Base-by-base conservation (phyloP, 1,284 basidiomycete genomes). In the Sanghuangporus sanghuang region DNA sequence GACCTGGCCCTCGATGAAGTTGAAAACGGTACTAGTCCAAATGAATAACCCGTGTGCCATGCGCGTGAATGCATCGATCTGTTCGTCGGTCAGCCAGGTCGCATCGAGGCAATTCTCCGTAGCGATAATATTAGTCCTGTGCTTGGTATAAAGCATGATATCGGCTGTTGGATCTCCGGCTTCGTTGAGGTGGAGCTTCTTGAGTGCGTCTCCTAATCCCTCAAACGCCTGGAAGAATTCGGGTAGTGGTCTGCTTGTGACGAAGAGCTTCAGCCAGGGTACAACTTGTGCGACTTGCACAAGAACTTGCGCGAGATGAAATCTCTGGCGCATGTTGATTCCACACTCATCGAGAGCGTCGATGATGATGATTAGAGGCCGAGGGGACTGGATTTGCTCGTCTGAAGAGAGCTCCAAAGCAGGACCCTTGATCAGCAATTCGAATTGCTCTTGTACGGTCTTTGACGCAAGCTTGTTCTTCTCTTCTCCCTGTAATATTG, bases 11-110 rank as follows among this genome's bases (percentile, higher is more conserved):
- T 62, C 56, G 18, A 73, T 61, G 38, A 71, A 69, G 61, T 69
- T 72, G 61, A 73, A 65, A 38, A 71, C 71, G 1, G 72, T 73
- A 21, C 66, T 64, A 8, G 72, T 68, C 59, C 72, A 73, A 21
- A 73, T 73, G 49, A 73, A 73, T 14, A 73, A 60, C 4, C 70
- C 69, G n/a, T 66, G 61, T 3, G 71, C 65, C 40, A 66, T 71
- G 21, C 67, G 44, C n/a, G 70, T 67, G 27, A 73, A 63, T 36
- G 46, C 40, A 12, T 67, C 64, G 11, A 71, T 50, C 27, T 71
- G 68, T 12, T 46, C 40, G 49, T 55, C 42, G 55, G 56, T 14
- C 57, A 61, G 23, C 71, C 63, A 44, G 67, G 67, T 61, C 67
- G 71, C 56, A 69, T 64, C 46, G 71, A 70, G 3, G 70, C 70